A percentile compares a stretch with the other conserved stretches of the same genome.
Evolutionary conservation across 129 eudicot species (phyloP).

Genomic region (Calendula officinalis): DNA sequence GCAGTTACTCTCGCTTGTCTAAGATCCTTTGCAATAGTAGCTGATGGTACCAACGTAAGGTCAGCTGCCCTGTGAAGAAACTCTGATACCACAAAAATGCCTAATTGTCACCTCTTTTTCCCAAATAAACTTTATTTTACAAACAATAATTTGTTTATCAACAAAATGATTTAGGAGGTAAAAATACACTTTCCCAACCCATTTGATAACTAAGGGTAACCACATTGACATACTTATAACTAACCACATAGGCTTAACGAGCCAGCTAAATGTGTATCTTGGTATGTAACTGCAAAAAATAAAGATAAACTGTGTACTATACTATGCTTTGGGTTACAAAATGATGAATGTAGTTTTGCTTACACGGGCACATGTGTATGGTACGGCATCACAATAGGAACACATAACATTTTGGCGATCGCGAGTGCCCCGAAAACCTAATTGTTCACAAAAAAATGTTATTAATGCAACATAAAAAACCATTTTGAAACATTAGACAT

Average conservation of each 20-base stretch:
- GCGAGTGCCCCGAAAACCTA: slow-evolving; percentile 97
- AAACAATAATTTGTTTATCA: neutral
- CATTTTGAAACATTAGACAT: neutral
- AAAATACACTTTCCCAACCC: neutral
- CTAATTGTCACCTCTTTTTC: neutral
- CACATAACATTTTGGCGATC: slow-evolving; percentile 86
- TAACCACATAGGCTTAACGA: slow-evolving; percentile 95
- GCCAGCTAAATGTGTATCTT: slow-evolving; percentile 98
- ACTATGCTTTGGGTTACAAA: neutral
- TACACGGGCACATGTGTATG: slow-evolving; percentile 99
- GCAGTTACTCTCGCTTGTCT: slow-evolving; percentile 78
- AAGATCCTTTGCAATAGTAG: slow-evolving; percentile 90
- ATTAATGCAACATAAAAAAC: neutral
- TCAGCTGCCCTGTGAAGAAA: slow-evolving; percentile 99
- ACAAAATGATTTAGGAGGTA: no score
- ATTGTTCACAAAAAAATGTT: slow-evolving; percentile 18
- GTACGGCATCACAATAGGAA: slow-evolving; percentile 95
- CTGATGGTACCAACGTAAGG: slow-evolving; percentile 95
- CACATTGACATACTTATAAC: slow-evolving; percentile 88
- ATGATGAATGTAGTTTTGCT: slow-evolving; percentile 31
- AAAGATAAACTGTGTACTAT: slow-evolving; percentile 11
- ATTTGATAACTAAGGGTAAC: slow-evolving; percentile 4
- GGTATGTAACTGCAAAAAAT: slow-evolving; percentile 81
- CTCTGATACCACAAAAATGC: slow-evolving; percentile 38
- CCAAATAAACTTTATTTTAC: neutral